These are phyloP conservation scores for Pseudonectria buxi DNA, from an alignment of 2,329 filamentous ascomycete genomes.

Conservation along the genomic window DNA sequence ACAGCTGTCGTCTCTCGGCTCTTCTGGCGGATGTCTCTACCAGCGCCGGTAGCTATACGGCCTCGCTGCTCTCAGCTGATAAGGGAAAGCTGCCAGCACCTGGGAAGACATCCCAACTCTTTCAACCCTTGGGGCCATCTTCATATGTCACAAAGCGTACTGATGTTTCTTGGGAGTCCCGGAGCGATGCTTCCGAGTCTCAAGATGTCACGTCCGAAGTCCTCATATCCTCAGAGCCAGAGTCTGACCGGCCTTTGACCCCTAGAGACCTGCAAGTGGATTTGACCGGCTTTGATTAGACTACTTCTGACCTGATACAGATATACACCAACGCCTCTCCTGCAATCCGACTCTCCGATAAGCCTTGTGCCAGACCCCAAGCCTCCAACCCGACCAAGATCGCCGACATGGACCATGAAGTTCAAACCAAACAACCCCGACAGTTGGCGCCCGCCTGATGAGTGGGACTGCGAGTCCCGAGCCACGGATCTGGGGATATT, in stretches of 20 bases:
- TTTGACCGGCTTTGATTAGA: neutral
- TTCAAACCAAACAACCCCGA: constrained; percentile 32
- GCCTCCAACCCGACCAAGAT: constrained; percentile 4
- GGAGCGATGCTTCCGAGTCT: constrained; percentile 3
- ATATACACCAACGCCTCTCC: constrained; percentile 6
- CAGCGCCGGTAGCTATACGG: neutral
- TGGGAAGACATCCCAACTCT: constrained; percentile 3
- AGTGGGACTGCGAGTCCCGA: constrained; percentile 30
- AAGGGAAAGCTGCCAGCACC: no score
- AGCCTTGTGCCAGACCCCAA: constrained; percentile 5
- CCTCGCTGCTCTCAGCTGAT: no score
- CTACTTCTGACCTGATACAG: constrained; percentile 6
- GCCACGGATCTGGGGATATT: neutral
- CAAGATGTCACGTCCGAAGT: constrained; percentile 11
- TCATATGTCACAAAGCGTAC: constrained; percentile 10
- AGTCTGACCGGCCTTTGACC: constrained; percentile 9
- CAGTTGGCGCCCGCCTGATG: constrained; percentile 39
- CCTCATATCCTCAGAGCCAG: constrained; percentile 13
- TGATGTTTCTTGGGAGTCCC: constrained; percentile 6
- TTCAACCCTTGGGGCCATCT: constrained; percentile 8
- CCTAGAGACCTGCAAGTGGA: constrained; percentile 7
- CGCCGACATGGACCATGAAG: constrained; percentile 14
- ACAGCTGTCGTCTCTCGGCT: constrained; percentile 18
- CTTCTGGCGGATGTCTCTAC: constrained; percentile 11
- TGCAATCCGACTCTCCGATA: constrained; percentile 12